phyloP scores from a whole-genome alignment of 306 rosid genomes.

The Medicago arabica region DNA sequence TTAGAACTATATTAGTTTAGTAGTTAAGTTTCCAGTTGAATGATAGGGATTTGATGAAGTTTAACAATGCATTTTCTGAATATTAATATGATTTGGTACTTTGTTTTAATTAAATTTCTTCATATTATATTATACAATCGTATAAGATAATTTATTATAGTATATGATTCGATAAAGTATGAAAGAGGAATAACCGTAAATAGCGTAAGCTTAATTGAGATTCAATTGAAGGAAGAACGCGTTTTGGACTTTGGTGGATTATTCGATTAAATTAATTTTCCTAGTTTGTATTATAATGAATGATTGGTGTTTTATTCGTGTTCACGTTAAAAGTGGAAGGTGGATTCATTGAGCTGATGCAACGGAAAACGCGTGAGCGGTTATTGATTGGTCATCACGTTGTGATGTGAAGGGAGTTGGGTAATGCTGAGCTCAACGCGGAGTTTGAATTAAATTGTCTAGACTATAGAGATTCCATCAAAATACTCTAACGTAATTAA shows the following conservation, averaged over 20 bases:
- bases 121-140: background rate
- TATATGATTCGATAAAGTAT: background rate
- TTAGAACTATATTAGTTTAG: background rate
- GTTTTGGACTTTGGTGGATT: background rate
- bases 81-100: background rate
- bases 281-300: background rate
- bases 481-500: background rate
- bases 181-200: background rate
- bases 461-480: background rate
- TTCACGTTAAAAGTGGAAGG: constrained; percentile 3
- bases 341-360: background rate
- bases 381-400: background rate
- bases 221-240: background rate
- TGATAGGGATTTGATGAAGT: background rate
- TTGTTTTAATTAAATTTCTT: background rate
- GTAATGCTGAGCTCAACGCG: constrained; percentile 51
- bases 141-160: background rate
- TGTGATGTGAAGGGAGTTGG: constrained; percentile 40
- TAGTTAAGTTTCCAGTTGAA: background rate
- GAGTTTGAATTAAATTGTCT: constrained; percentile 13
- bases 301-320: constrained; percentile 7
- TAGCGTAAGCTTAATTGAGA: background rate
- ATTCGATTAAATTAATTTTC: background rate
- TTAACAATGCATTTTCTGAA: background rate
- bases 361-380: constrained; percentile 49